phyloP scores from a whole-genome alignment of 1,139 yeast species.

The Geotrichum bryndzae region DNA sequence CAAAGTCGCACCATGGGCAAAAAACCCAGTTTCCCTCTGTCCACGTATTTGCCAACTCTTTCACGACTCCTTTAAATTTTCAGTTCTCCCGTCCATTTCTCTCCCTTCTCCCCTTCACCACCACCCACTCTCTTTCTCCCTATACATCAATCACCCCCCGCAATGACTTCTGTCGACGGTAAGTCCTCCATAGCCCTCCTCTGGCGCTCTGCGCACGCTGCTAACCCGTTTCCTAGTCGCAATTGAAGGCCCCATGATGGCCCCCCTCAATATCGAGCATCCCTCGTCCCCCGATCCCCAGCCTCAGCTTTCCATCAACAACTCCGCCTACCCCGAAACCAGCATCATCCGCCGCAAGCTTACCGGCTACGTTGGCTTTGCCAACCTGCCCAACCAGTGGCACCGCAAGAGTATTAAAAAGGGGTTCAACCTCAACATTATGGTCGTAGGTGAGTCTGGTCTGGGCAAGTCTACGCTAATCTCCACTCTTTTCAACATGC shows the following conservation, averaged over 20 bases:
- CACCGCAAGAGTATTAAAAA: conserved; percentile 89
- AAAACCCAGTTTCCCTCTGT: not conserved
- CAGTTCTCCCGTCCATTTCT: not conserved
- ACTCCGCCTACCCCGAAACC: conserved; percentile 7
- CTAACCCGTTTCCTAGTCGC: not conserved
- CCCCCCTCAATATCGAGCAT: conserved; percentile 13
- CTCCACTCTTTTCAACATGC: conserved; percentile 82
- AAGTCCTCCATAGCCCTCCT: not conserved
- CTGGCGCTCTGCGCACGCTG: not conserved
- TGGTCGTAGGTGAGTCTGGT: conserved; percentile 69
- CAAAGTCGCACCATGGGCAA: not conserved
- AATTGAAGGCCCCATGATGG: conserved; percentile 14
- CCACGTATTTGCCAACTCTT: not conserved
- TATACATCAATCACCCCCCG: not conserved
- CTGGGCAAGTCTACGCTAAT: conserved; percentile 90
- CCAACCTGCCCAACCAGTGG: conserved; percentile 98
- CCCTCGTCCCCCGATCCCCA: conserved; percentile 11
- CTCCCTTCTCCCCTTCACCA: not conserved
- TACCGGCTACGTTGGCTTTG: conserved; percentile 93
- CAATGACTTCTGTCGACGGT: conserved; percentile 16
- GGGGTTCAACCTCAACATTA: conserved; percentile 76
- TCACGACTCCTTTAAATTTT: conserved; percentile 1
- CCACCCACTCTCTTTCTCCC: not conserved
- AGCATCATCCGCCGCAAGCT: conserved; percentile 68
- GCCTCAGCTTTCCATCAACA: not conserved